Percentiles rank a stretch among this genome's conserved stretches.
Conservation (phyloP, 768 basidiomycete genomes). For the Hericium erinaceus region DNA sequence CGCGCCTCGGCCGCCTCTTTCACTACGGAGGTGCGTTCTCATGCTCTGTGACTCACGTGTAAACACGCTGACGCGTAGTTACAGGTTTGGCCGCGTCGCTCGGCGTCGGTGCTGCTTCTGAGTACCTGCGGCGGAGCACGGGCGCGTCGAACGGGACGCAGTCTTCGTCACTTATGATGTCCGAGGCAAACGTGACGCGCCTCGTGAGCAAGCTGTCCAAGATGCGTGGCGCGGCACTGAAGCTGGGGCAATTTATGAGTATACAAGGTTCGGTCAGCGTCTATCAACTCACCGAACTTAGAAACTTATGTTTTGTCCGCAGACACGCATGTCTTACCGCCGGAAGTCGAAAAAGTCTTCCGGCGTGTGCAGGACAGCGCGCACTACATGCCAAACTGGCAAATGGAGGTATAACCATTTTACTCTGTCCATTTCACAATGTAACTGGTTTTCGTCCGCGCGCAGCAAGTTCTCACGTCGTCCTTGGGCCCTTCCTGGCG, state of each 20-base stretch:
- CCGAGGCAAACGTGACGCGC: slow-evolving; percentile 82
- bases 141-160: slow-evolving; percentile 16
- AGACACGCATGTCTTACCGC: slow-evolving; percentile 87
- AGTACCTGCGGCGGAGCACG: slow-evolving; percentile 63
- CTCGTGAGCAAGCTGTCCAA: slow-evolving; percentile 87
- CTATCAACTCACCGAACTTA: not conserved
- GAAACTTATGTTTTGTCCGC: not conserved
- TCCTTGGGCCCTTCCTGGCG: slow-evolving; percentile 74
- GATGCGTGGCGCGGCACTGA: slow-evolving; percentile 95
- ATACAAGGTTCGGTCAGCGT: slow-evolving; percentile 64
- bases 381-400: slow-evolving; percentile 99
- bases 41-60: not conserved
- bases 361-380: slow-evolving; percentile 89
- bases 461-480: slow-evolving; percentile 57
- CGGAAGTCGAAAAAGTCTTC: slow-evolving; percentile 82
- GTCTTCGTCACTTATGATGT: slow-evolving; percentile 63
- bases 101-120: slow-evolving; percentile 82
- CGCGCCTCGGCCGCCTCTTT: slow-evolving; percentile 78
- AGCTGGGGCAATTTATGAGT: slow-evolving; percentile 94
- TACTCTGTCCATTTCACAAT: not conserved
- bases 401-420: slow-evolving; percentile 67
- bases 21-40: slow-evolving; percentile 75
- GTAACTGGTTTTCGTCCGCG: not conserved
- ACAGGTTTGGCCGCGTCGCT: slow-evolving; percentile 86
- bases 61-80: no score